Evolutionary conservation across 2,329 filamentous ascomycete species (phyloP), one percentile per base, ranked within the genome.

Genomic region (Tolypocladium album): DNA sequence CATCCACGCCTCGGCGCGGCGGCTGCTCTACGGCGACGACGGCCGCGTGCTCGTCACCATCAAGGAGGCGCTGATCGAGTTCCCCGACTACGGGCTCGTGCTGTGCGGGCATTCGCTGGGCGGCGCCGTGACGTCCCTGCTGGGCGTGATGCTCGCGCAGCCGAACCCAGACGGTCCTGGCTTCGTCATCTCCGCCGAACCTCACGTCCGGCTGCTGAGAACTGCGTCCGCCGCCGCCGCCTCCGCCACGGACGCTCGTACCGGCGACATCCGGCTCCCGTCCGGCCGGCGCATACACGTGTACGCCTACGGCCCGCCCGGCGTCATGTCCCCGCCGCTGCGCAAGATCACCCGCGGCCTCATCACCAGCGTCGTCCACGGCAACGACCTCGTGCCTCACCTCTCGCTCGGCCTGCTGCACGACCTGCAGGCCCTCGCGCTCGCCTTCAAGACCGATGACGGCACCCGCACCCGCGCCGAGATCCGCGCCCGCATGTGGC

Each of bases 271-370:
- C 39, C 79, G 77, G 22, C 78, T 92, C 0, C 89, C 89, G 0
- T 66, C 86, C 0, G 84, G 86, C 20, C 82, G 89, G 0, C 86
- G 87, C 3, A 88, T 92, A 24, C 89, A 92, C 66, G 89, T 91
- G 15, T 92, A 90, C 69, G 87, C 89, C 8, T 92, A 91, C 69
- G 89, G 89, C 0, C 86, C 88, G 1, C 88, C 88, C 0, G 83
- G 87, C 0, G 88, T 87, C 17, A 84, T 92, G 81, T 89, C 87
- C 0, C 79, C 87, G 0, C 82, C 85, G 2, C 79, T 92, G 9
- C 83, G 88, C 50, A 82, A 82, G 61, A 86, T 86, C 13, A 92
- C 89, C 0, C 80, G 87, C 17, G 88, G 88, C 1, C 79, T 92
- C 9, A 87, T 92, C 62, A 92, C 89, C 3, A 90, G 85, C 11